These are phyloP conservation scores for Sporisorium reilianum DNA, from an alignment of 1,284 basidiomycete species.

Conservation along the genomic window DNA sequence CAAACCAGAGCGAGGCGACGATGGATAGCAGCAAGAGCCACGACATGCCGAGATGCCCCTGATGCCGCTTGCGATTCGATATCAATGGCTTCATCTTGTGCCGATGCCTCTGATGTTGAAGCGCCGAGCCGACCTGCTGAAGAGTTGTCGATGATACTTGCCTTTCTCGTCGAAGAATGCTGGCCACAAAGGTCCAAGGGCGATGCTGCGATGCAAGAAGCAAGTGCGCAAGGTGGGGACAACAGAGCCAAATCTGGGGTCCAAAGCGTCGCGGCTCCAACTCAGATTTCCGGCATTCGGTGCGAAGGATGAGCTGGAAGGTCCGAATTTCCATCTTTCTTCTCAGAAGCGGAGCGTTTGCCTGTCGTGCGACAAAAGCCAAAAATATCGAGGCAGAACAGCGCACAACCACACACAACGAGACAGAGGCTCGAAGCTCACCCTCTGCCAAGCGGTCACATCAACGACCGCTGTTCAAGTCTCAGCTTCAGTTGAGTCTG, in stretches of 20 bases:
- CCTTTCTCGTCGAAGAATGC: not conserved
- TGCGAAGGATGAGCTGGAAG: slow-evolving; percentile 36
- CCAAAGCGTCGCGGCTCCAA: too few species aligned
- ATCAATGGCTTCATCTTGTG: slow-evolving; percentile 42
- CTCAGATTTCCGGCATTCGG: slow-evolving; percentile 25
- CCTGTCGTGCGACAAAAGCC: slow-evolving; percentile 22
- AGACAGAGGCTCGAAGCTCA: not conserved
- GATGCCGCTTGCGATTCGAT: slow-evolving; percentile 2
- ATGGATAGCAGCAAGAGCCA: slow-evolving; percentile 29
- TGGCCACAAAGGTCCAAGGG: not conserved
- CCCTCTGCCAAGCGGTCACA: not conserved
- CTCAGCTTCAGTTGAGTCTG: not conserved
- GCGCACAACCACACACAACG: not conserved
- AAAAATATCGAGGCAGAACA: not conserved
- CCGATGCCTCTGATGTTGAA: too few species aligned
- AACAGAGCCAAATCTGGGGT: slow-evolving; percentile 4
- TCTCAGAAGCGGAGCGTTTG: slow-evolving; percentile 3
- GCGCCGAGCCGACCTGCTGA: not conserved
- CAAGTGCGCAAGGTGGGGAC: not conserved
- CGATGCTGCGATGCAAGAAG: not conserved
- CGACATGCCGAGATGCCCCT: slow-evolving; percentile 2
- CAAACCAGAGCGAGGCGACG: slow-evolving; percentile 25
- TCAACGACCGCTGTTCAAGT: not conserved
- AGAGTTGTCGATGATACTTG: too few species aligned
- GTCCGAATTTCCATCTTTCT: slow-evolving; percentile 12